Conservation (phyloP, 2,329 filamentous ascomycete genomes). For the Paraconiothyrium sp. region DNA sequence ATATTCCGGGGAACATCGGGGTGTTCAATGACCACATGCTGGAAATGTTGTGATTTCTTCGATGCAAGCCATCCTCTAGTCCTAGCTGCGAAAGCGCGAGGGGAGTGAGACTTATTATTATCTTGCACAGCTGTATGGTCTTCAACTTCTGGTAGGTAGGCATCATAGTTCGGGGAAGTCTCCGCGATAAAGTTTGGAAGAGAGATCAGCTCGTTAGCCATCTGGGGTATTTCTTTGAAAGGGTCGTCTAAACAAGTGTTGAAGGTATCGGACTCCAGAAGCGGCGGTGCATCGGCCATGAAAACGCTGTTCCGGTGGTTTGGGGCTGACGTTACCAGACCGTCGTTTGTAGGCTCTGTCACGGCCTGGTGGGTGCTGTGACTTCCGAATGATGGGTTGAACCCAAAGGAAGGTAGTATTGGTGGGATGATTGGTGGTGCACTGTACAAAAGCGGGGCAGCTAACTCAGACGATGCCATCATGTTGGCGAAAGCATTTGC, state of each 20-base stretch:
- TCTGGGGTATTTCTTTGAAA: not conserved
- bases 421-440: not conserved
- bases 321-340: not conserved
- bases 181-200: conserved; percentile 7
- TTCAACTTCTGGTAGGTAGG: not conserved
- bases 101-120: conserved; percentile 1
- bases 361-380: no score
- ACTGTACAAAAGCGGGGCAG: not conserved
- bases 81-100: conserved; percentile 13
- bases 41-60: conserved; percentile 15
- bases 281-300: conserved; percentile 12
- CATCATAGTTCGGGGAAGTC: not conserved
- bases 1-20: conserved; percentile 16
- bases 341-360: not conserved
- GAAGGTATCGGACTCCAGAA: not conserved
- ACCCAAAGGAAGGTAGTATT: not conserved
- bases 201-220: conserved; percentile 8
- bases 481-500: not conserved
- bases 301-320: conserved; percentile 5
- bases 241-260: not conserved
- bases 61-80: conserved; percentile 14
- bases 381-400: not conserved
- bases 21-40: conserved; percentile 10
- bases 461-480: not conserved
- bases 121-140: not conserved